Evolutionary conservation across 1,139 yeast species (phyloP), one percentile per base, ranked within the genome.

Genomic region (Yamadazyma conglobata): DNA sequence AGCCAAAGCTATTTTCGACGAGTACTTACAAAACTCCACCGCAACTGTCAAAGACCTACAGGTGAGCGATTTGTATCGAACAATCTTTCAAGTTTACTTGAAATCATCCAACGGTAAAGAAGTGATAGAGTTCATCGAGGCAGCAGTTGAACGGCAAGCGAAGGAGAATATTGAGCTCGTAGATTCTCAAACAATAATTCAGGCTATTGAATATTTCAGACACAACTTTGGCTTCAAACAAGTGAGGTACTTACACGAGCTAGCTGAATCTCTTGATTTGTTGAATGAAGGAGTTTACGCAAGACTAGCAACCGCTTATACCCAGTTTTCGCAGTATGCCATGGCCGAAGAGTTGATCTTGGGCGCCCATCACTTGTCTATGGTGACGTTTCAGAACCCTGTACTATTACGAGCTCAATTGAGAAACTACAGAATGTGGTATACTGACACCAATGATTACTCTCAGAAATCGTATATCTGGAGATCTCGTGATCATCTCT

Each of bases 61-160:
- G 4, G 26, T 24, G 3, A 30, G 43, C 14, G 30, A 28, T 10
- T 18, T 42, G n/a, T 42, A 35, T 24, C 22, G 32, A 3, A 48
- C 69, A 9, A 53, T 76, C 44, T 52, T 77, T 23, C 50, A 54
- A 15, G 56, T 64, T 1, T 52, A 65, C 27, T 53, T 70, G n/a
- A 60, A 59, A 10, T 40, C 64, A 4, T 53, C 58, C 25, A 64
- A 69, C 35, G 42, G 62, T 11, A 49, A 51, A 3, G 50, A 58
- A 3, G 68, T 75, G 1, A 50, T 76, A 40, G 49, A 50, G n/a
- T 52, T 72, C 10, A 46, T 79, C 21, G 55, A 61, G 17, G 51
- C 50, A n/a, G 49, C 73, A 31, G 22, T 54, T 4, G 34, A 38
- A 4, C 37, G 42, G 14, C 60, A 61, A 38, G 15, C 29, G 6